Evolutionary conservation across 768 basidiomycete genomes (phyloP).

Genomic region (Collybiopsis confluens): DNA sequence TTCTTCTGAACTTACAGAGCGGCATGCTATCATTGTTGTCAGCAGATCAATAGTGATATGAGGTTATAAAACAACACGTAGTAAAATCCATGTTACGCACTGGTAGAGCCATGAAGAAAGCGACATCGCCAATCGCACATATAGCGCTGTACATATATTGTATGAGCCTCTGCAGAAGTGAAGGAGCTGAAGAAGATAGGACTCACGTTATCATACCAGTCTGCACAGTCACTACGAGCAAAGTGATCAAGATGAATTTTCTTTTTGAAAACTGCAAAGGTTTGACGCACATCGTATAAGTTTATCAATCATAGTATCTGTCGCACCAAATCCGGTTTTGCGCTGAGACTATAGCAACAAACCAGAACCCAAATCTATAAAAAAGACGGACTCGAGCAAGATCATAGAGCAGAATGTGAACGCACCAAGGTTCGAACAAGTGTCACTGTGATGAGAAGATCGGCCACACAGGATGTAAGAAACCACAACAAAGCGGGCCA

Average conservation of each 20-base stretch:
- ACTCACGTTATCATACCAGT: conserved; percentile 9
- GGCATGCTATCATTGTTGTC: conserved; percentile 32
- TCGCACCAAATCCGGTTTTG: conserved; percentile 3
- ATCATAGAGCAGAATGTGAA: no score
- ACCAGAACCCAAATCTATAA: no score
- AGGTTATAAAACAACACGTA: conserved; percentile 42
- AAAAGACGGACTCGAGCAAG: no score
- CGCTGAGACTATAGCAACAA: conserved; percentile 2
- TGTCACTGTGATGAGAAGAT: conserved; percentile 6
- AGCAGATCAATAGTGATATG: conserved; percentile 31
- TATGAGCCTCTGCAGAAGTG: no score
- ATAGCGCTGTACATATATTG: conserved; percentile 11
- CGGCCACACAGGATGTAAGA: conserved; percentile 4
- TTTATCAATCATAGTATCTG: conserved; percentile 6
- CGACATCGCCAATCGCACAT: no score
- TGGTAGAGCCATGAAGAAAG: no score
- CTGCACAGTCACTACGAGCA: not conserved
- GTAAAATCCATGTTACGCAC: conserved; percentile 35
- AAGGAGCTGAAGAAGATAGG: not conserved
- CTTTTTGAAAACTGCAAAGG: not conserved
- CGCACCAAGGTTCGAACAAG: conserved; percentile 7
- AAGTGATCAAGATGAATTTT: not conserved
- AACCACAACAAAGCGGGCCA: conserved; percentile 8
- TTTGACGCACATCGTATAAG: not conserved
- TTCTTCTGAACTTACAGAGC: conserved; percentile 41